Percentiles rank a stretch among this genome's conserved stretches.
phyloP scores from a whole-genome alignment of 371 early-diverging fungal genomes.

The Mortierella sp. region DNA sequence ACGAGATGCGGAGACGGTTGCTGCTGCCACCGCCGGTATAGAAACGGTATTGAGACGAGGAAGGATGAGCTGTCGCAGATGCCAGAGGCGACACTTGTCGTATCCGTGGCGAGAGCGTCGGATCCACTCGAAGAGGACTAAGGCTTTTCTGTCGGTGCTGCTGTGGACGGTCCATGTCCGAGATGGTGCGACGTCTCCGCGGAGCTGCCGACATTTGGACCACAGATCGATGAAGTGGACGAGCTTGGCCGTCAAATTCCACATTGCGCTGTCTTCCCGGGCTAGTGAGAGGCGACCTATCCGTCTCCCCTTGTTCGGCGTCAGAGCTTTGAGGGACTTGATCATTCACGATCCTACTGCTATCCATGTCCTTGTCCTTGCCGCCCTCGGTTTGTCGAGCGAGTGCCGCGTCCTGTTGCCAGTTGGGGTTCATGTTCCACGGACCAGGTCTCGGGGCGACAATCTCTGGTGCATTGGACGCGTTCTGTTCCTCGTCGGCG shows the following conservation, averaged over 20 bases:
- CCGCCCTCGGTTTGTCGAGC: conserved; percentile 17
- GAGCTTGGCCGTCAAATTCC: no score
- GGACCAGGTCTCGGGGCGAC: conserved; percentile 12
- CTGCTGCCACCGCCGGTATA: not conserved
- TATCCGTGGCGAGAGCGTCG: conserved; percentile 32
- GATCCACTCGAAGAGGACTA: conserved; percentile 25
- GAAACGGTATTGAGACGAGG: conserved; percentile 1
- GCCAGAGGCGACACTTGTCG: conserved; percentile 28
- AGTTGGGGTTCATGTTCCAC: conserved; percentile 26
- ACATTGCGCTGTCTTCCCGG: conserved; percentile 1
- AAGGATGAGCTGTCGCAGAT: conserved; percentile 6
- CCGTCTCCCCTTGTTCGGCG: conserved; percentile 1
- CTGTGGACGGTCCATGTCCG: conserved; percentile 15
- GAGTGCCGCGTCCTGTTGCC: conserved; percentile 24
- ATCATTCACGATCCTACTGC: no score
- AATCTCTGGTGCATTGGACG: not conserved
- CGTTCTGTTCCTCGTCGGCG: not conserved
- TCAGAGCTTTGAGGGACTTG: no score
- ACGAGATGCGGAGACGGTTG: not conserved
- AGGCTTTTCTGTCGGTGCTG: conserved; percentile 10
- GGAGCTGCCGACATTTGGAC: no score
- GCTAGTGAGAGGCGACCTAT: conserved; percentile 19
- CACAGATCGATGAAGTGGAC: no score
- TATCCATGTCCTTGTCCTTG: not conserved
- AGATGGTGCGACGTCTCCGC: conserved; percentile 35